Evolutionary conservation across 495 filamentous ascomycete species (phyloP), one percentile per base, ranked within the genome.

Genomic region (Xylaria scruposa): DNA sequence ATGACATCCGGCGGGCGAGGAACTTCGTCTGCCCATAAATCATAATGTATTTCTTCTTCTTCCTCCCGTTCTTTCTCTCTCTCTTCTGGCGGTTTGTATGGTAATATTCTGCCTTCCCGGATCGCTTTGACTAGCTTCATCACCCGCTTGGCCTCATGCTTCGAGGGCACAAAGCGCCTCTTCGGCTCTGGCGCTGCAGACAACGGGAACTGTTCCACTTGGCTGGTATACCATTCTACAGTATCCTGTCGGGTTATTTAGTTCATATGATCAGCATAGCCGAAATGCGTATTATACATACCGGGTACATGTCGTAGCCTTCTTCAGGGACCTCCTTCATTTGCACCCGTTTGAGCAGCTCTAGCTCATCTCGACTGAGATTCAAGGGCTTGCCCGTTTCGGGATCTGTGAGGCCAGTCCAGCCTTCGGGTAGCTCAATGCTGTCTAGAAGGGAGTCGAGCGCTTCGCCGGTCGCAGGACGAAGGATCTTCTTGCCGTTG

Each of bases 41-140:
- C 96, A 76, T 96, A 98, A 70, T 87, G 85, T 9, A 85, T 78
- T 63, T 90, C 90, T 70, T 91, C 89, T 33, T 93, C 78, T 67
- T 91, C 88, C 9, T 91, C 84, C 40, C 93, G 87, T 75, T 91
- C 88, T 72, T 91, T 89, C 70, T 92, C 89, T 60, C 89, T 87
- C 77, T 95, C 92, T 73, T 89, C 85, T 15, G 92, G 92, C 1
- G 94, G 90, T 78, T 92, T 93, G 82, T 96, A 97, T 21, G 96
- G 96, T 72, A 97, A 84, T 68, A 99, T 99, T 40, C 94, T 90
- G 42, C 97, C 97, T 82, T 98, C 95, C 53, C 91, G 88, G 71
- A 99, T 99, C 29, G 96, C 96, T 78, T 92, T 94, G 49, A 98
- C 96, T 74, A 99, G 91, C 85, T 99, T 98, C 94, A 98, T 97